These are phyloP conservation scores for Elongisporangium anandrum DNA, from an alignment of 352 stramenopile genomes.

Conservation along the genomic window DNA sequence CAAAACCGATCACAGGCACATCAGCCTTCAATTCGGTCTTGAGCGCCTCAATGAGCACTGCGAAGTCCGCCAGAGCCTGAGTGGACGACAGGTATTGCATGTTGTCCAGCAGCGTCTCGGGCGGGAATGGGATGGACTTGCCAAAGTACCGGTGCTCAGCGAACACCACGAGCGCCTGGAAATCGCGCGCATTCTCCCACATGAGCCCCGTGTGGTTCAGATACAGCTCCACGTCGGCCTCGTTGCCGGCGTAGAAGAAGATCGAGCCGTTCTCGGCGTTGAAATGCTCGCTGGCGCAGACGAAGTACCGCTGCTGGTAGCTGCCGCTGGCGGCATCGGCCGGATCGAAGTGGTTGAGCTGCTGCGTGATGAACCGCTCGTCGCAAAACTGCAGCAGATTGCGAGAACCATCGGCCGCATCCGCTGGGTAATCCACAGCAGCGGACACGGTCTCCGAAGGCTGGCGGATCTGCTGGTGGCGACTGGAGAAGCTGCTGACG, in stretches of 20 bases:
- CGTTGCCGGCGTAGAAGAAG: conserved; percentile 76
- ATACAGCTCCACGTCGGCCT: conserved; percentile 61
- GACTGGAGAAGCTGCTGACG: conserved; percentile 3
- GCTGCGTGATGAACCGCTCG: conserved; percentile 37
- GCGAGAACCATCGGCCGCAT: conserved; percentile 15
- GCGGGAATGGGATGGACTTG: conserved; percentile 54
- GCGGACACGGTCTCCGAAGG: background rate
- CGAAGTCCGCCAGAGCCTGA: conserved; percentile 81
- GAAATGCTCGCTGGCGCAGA: conserved; percentile 49
- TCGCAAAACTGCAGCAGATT: conserved; percentile 38
- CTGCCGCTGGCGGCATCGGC: conserved; percentile 12
- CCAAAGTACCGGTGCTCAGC: conserved; percentile 79
- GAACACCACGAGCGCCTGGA: conserved; percentile 66
- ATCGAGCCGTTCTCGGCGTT: conserved; percentile 35
- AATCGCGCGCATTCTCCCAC: conserved; percentile 64
- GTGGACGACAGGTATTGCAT: conserved; percentile 76
- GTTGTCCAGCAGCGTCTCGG: conserved; percentile 40
- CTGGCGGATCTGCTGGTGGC: conserved; percentile 1
- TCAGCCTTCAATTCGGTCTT: conserved; percentile 32
- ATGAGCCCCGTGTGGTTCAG: conserved; percentile 70
- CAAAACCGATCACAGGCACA: conserved; percentile 63
- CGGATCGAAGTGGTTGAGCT: conserved; percentile 46
- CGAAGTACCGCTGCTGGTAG: conserved; percentile 66
- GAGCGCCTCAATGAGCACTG: conserved; percentile 41
- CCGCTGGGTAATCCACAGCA: background rate